A percentile compares a stretch with the other conserved stretches of the same genome.
These are phyloP conservation scores for Gloeostereum incarnatum DNA, from an alignment of 768 basidiomycete genomes.

Conservation along the genomic window DNA sequence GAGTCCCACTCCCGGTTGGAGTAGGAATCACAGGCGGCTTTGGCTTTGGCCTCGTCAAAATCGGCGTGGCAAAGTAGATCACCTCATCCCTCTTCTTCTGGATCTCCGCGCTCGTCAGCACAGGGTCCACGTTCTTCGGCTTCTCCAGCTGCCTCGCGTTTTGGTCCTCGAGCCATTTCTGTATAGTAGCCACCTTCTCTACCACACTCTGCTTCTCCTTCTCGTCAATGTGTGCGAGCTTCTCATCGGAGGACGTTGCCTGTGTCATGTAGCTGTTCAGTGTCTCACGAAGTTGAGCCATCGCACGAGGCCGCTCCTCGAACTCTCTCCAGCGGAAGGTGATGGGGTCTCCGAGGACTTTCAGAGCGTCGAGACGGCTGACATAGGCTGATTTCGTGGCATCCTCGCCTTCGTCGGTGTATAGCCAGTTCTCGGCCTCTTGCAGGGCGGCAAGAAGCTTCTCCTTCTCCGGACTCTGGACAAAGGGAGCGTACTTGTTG, in stretches of 20 bases:
- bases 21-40: constrained; percentile 58
- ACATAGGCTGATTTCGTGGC: constrained; percentile 95
- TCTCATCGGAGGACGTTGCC: constrained; percentile 79
- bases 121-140: constrained; percentile 81
- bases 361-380: constrained; percentile 70
- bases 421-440: constrained; percentile 93
- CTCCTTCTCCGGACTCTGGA: constrained; percentile 67
- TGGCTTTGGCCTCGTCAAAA: constrained; percentile 89
- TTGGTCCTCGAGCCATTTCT: constrained; percentile 97
- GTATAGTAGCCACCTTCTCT: constrained; percentile 82
- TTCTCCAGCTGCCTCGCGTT: constrained; percentile 79
- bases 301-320: constrained; percentile 71
- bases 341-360: constrained; percentile 83
- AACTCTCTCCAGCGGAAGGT: constrained; percentile 71
- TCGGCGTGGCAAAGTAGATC: constrained; percentile 82
- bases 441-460: constrained; percentile 60
- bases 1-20: constrained; percentile 34
- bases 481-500: constrained; percentile 72
- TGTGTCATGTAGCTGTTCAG: constrained; percentile 80
- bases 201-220: constrained; percentile 81
- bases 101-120: constrained; percentile 75
- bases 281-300: constrained; percentile 74
- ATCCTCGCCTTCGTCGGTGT: constrained; percentile 93
- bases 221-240: constrained; percentile 81
- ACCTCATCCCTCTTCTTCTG: constrained; percentile 89